Conservation (phyloP, 371 early-diverging fungal species). For the Lichtheimia corymbifera region DNA sequence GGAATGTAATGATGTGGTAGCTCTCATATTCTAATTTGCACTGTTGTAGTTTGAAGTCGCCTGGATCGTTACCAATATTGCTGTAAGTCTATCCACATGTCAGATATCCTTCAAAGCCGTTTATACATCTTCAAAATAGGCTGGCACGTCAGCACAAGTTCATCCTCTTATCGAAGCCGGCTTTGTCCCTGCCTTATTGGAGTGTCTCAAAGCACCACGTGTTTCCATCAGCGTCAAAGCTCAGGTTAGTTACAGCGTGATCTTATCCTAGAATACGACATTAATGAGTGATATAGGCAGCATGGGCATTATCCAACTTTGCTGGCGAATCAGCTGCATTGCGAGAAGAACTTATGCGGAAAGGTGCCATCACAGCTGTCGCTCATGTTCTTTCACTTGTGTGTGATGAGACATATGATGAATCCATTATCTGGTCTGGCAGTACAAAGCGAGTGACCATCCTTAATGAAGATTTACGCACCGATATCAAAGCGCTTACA, state of each 20-base stretch:
- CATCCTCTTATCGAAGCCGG: slow-evolving; percentile 44
- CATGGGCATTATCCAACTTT: slow-evolving; percentile 54
- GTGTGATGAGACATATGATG: slow-evolving; percentile 1
- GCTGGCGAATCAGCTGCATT: slow-evolving; percentile 46
- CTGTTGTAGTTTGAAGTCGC: slow-evolving; percentile 56
- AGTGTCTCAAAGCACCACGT: slow-evolving; percentile 15
- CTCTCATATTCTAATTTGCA: slow-evolving; percentile 2
- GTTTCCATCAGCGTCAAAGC: slow-evolving; percentile 31
- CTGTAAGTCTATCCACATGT: slow-evolving; percentile 37
- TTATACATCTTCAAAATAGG: slow-evolving; percentile 29
- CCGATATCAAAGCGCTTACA: slow-evolving; percentile 36
- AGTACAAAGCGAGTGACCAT: slow-evolving; percentile 11
- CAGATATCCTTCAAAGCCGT: background rate
- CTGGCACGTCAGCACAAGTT: slow-evolving; percentile 56
- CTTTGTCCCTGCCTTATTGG: slow-evolving; percentile 40
- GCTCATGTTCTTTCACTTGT: slow-evolving; percentile 9
- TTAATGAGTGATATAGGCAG: slow-evolving; percentile 18
- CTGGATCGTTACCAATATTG: slow-evolving; percentile 66
- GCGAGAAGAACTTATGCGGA: slow-evolving; percentile 33
- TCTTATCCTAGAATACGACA: too few species aligned
- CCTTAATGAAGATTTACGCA: slow-evolving; percentile 21
- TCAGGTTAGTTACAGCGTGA: slow-evolving; percentile 27
- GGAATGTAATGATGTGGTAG: background rate
- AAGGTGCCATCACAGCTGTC: slow-evolving; percentile 16
- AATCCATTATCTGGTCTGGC: background rate